Evolutionary conservation across 2,329 filamentous ascomycete genomes (phyloP).

Genomic region (Sphaerulina vaccinii): DNA sequence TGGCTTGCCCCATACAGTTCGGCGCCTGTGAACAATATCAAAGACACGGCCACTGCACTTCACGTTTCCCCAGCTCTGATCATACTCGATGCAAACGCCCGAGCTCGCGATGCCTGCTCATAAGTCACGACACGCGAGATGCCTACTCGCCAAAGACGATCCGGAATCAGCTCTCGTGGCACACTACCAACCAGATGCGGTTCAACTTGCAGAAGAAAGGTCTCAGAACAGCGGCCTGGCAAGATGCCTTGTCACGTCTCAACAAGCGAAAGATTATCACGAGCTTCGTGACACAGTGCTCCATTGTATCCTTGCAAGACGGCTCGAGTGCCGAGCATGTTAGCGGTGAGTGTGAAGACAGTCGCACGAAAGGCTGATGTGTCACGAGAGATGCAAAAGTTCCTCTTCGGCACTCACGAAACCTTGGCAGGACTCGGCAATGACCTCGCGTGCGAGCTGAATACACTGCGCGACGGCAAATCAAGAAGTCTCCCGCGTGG

Average conservation of each 20-base stretch:
- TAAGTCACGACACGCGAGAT: background rate
- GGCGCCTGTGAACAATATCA: background rate
- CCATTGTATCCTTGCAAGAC: background rate
- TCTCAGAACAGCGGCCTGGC: background rate
- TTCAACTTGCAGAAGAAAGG: background rate
- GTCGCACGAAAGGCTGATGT: slow-evolving; percentile 3
- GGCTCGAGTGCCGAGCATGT: background rate
- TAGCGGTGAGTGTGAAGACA: slow-evolving; percentile 7
- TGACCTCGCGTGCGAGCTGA: background rate
- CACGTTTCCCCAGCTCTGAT: background rate
- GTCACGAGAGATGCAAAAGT: background rate
- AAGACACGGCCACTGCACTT: background rate
- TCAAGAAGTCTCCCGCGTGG: no score
- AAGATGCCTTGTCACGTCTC: background rate
- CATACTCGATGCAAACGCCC: background rate
- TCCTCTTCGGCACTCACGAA: slow-evolving; percentile 3
- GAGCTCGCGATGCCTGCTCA: background rate
- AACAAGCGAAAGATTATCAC: slow-evolving; percentile 4
- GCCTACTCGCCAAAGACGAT: background rate
- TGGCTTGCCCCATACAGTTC: background rate
- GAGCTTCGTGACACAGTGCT: background rate
- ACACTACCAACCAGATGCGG: background rate
- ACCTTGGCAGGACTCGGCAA: slow-evolving; percentile 1
- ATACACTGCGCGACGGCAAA: no score
- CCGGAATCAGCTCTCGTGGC: background rate